A percentile compares a stretch with the other conserved stretches of the same genome.
These are phyloP conservation scores for Inga leiocalycina DNA, from an alignment of 306 rosid genomes.

Conservation along the genomic window DNA sequence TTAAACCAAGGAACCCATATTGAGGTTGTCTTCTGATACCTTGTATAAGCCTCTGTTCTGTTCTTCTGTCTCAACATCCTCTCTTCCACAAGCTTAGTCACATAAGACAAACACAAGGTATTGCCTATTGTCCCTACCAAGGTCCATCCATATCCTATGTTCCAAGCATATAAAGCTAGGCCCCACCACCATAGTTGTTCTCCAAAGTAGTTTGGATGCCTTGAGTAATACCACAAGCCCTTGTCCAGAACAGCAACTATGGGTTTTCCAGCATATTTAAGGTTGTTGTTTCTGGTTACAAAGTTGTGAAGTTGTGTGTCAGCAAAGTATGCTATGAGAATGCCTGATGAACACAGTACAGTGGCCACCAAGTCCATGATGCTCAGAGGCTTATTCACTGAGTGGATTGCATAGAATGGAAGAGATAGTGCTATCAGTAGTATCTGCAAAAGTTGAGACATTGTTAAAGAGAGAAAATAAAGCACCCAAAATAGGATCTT, in stretches of 20 bases:
- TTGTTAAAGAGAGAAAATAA: not conserved
- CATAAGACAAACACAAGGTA: constrained; percentile 79
- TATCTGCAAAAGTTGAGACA: constrained; percentile 49
- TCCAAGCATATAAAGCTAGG: constrained; percentile 69
- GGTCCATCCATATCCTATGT: constrained; percentile 73
- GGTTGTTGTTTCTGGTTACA: constrained; percentile 60
- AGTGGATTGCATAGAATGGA: constrained; percentile 75
- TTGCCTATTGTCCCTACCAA: constrained; percentile 67
- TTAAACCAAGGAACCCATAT: constrained; percentile 91
- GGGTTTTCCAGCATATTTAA: constrained; percentile 61
- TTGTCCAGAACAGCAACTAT: constrained; percentile 54
- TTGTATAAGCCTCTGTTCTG: constrained; percentile 69
- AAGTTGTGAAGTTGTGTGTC: constrained; percentile 82
- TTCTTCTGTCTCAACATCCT: constrained; percentile 74
- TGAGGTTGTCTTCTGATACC: constrained; percentile 87
- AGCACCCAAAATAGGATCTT: not conserved
- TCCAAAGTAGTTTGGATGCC: constrained; percentile 91
- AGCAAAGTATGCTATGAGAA: constrained; percentile 73
- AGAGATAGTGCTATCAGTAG: constrained; percentile 71
- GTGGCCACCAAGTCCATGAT: constrained; percentile 67
- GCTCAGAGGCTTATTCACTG: constrained; percentile 60
- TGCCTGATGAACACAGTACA: constrained; percentile 54
- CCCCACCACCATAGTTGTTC: constrained; percentile 99
- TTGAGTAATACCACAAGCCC: constrained; percentile 80
- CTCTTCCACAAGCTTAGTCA: constrained; percentile 83